Conservation (phyloP, 306 rosid genomes). For the Trifolium repens region DNA sequence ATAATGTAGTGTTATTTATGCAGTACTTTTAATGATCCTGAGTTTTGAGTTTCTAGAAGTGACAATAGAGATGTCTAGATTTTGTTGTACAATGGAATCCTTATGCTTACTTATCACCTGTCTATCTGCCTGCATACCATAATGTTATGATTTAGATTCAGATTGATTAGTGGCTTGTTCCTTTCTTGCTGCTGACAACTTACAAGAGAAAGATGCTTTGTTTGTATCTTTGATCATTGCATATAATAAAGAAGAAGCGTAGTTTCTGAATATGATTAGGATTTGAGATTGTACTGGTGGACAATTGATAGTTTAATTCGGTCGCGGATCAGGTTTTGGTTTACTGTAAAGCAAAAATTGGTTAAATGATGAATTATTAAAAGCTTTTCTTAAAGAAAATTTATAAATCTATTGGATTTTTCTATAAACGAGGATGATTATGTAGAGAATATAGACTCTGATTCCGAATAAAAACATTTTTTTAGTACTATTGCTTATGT, state of each 20-base stretch:
- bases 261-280: background rate
- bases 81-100: slow-evolving; percentile 29
- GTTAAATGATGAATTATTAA: background rate
- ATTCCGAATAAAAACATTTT: no score
- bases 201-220: background rate
- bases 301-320: no score
- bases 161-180: slow-evolving; percentile 2
- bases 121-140: background rate
- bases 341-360: background rate
- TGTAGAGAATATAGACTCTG: no score
- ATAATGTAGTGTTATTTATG: background rate
- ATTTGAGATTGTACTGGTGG: no score
- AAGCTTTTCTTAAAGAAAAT: background rate
- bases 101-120: slow-evolving; percentile 4
- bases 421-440: no score
- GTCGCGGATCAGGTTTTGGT: background rate
- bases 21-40: slow-evolving; percentile 12
- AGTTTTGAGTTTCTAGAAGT: slow-evolving; percentile 11
- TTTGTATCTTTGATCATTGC: slow-evolving; percentile 13
- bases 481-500: no score
- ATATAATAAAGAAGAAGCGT: background rate
- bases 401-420: background rate
- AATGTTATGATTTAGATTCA: slow-evolving; percentile 28
- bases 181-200: background rate
- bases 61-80: background rate